Evolutionary conservation across 768 basidiomycete species (phyloP), one percentile per base, ranked within the genome.

Genomic region (Lactarius akahatsu): DNA sequence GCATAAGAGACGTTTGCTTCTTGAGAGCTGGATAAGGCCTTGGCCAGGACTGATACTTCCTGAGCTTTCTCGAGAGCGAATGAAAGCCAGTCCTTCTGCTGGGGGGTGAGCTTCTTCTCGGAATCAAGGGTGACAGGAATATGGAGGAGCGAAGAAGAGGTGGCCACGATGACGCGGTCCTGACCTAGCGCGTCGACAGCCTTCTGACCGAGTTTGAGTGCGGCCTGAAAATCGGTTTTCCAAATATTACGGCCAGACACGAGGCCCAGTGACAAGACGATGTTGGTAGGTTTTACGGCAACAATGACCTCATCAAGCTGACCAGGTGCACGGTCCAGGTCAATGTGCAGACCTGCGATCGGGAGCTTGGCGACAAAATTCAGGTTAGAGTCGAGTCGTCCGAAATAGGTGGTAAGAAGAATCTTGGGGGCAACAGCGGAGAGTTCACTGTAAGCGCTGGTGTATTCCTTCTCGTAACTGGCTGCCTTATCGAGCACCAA

Each of bases 181-280:
- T 83, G 79, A 66, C 96, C 95, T 73, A 98, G 89, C 50, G 81
- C 82, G 61, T 88, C 86, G 72, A 97, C 81, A 57, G 93, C 95
- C 77, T 88, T 90, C 81, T 96, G 89, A 63, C 85, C 92, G 57
- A 86, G 79, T 76, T 89, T 88, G 79, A 95, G 85, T 65, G 93
- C 89, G 62, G 86, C 87, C 69, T 83, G 81, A 73, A 98, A 89
- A 80, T 98, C 96, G 69, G 87, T 90, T 87, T 98, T 99, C 97
- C 97, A 99, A 82, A 99, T 93, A 85, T 98, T 98, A 76, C 97
- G 94, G 62, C 97, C 97, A 55, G 97, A 98, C 70, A 99, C 92
- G 68, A 98, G 77, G 79, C 97, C 97, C 69, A 98, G 88, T 47
- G 97, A 98, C 61, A 99, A 85, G 70, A 89, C 75, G 69, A 94